phyloP scores from a whole-genome alignment of 768 basidiomycete genomes.

The Phylloporus arenicola region DNA sequence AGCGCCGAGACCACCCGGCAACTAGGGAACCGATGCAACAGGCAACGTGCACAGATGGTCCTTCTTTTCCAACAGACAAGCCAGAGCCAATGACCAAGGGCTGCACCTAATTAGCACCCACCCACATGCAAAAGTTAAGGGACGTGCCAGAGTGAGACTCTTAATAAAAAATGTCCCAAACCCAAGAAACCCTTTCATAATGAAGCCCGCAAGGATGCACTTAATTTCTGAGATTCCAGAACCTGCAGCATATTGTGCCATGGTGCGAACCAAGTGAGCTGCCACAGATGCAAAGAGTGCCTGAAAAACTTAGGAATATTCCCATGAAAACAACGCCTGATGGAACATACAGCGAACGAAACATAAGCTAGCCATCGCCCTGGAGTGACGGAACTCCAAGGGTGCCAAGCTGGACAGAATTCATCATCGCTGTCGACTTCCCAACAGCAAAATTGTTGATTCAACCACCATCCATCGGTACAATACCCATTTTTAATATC shows the following conservation, averaged over 20 bases:
- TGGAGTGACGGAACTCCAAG: slow-evolving; percentile 72
- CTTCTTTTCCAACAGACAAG: slow-evolving; percentile 95
- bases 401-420: slow-evolving; percentile 86
- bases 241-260: slow-evolving; percentile 94
- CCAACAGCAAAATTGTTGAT: slow-evolving; percentile 98
- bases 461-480: slow-evolving; percentile 96
- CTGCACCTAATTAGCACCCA: slow-evolving; percentile 38
- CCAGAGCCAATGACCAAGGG: slow-evolving; percentile 97
- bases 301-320: slow-evolving; percentile 37
- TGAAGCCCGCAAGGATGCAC: slow-evolving; percentile 93
- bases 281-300: slow-evolving; percentile 78
- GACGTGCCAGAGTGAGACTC: slow-evolving; percentile 81
- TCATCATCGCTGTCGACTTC: slow-evolving; percentile 83
- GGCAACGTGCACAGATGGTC: slow-evolving; percentile 96
- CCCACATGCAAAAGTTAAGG: background rate
- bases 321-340: background rate
- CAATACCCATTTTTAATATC: slow-evolving; percentile 99
- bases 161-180: slow-evolving; percentile 90
- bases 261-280: slow-evolving; percentile 79
- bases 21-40: slow-evolving; percentile 89
- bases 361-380: slow-evolving; percentile 86
- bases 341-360: slow-evolving; percentile 70
- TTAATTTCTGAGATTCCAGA: slow-evolving; percentile 99
- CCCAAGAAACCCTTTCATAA: slow-evolving; percentile 94
- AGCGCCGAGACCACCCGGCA: slow-evolving; percentile 76